Conservation (phyloP, 257 asterid genomes). For the Jaltomata sinuosa region DNA sequence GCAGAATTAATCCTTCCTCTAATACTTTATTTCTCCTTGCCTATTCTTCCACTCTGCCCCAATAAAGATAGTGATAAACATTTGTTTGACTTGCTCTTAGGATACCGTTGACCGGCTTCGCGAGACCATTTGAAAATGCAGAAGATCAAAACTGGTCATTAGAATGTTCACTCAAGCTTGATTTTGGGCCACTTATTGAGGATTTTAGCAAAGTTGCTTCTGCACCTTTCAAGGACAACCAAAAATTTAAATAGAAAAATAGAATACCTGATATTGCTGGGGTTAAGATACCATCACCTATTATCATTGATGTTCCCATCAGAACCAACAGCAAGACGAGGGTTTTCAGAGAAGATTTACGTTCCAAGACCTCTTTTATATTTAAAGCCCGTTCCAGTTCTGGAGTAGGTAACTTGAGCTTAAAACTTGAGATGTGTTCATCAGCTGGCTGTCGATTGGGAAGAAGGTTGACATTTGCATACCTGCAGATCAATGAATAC, state of each 20-base stretch:
- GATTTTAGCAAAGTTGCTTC: background rate
- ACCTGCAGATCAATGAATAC: constrained; percentile 83
- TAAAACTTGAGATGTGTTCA: constrained; percentile 82
- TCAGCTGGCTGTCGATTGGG: constrained; percentile 88
- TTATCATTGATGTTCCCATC: constrained; percentile 89
- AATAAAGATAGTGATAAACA: background rate
- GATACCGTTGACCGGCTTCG: too few relatives aligned
- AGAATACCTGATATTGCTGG: constrained; percentile 89
- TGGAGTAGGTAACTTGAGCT: constrained; percentile 87
- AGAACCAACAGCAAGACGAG: constrained; percentile 73
- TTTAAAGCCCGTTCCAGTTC: constrained; percentile 85
- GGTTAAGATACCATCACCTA: constrained; percentile 93
- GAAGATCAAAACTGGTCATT: background rate
- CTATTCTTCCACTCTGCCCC: background rate
- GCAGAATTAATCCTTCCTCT: background rate
- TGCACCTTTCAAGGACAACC: background rate
- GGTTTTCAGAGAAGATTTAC: constrained; percentile 41
- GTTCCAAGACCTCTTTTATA: constrained; percentile 76
- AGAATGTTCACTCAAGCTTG: background rate
- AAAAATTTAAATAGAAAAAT: background rate
- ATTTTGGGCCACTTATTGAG: background rate
- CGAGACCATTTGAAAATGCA: background rate
- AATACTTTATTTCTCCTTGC: background rate
- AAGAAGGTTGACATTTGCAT: constrained; percentile 84
- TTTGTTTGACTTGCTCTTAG: too few relatives aligned